A percentile compares a stretch with the other conserved stretches of the same genome.
phyloP scores from a whole-genome alignment of 176 grass and related monocot species.

The Alloteropsis semialata region DNA sequence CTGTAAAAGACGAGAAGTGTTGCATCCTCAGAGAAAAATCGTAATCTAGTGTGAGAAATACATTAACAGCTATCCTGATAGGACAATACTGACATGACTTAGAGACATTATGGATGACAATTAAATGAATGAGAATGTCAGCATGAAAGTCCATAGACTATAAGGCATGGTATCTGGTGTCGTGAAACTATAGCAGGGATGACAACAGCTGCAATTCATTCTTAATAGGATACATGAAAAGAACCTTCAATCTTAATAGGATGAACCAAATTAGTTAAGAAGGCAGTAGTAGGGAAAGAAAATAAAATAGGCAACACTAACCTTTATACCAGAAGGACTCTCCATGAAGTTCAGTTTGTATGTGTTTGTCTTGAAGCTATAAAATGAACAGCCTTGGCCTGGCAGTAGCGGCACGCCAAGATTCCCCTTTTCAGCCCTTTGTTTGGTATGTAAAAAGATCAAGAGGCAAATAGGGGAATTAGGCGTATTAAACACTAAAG shows the following conservation, averaged over 20 bases:
- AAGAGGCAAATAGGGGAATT: not conserved
- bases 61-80: not conserved
- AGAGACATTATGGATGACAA: not conserved
- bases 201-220: not conserved
- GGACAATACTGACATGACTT: not conserved
- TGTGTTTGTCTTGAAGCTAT: conserved; percentile 87
- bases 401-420: conserved; percentile 81
- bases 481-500: not conserved
- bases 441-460: not conserved
- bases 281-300: not conserved
- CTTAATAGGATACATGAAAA: too few relatives aligned
- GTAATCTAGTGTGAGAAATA: not conserved
- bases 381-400: conserved; percentile 83
- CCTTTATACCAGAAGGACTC: conserved; percentile 91
- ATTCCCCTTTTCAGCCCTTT: conserved; percentile 72
- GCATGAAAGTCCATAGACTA: too few relatives aligned
- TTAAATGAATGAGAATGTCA: too few relatives aligned
- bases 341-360: conserved; percentile 94
- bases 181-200: not conserved
- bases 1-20: not conserved
- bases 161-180: not conserved
- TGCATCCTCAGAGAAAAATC: not conserved
- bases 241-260: not conserved
- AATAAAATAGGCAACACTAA: conserved; percentile 30
- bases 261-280: conserved; percentile 8